Evolutionary conservation across 768 basidiomycete genomes (phyloP), one percentile per base, ranked within the genome.

Genomic region (Erythrobasidium yunnanense): DNA sequence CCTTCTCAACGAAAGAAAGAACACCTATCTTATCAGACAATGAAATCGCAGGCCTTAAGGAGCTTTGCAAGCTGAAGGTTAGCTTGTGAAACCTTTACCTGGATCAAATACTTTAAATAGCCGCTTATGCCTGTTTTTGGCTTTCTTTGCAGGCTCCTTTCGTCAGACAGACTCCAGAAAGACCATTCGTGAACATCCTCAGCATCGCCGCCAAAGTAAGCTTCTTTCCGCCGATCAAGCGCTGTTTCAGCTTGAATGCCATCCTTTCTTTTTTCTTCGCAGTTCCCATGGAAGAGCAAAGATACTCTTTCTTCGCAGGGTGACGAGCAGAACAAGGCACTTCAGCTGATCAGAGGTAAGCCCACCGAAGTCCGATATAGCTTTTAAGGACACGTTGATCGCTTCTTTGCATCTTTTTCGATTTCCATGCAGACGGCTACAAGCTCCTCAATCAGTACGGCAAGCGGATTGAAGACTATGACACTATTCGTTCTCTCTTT

Each of bases 361-460:
- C 22, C 7, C 47, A 51, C 2, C 25, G 7, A 4, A n/a, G 30
- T 13, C 18, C 22, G 7, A 30, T 46, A 20, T 32, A 5, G n/a
- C 2, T 4, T 8, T 25, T 32, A 7, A 4, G 8, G 7, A 2
- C 6, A 13, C 22, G n/a, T 27, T 17, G 18, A 11, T 18, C 4
- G n/a, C 38, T 11, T 11, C n/a, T 42, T n/a, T 42, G 11, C n/a
- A 42, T 42, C n/a, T 11, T 11, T 11, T 5, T 6, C 7, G 4
- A 13, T 51, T 13, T 2, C 29, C 3, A n/a, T n/a, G n/a, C 32
- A 63, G 60, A 49, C 49, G 60, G 47, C 5, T 33, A 50, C 60
- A 63, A 63, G 47, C 60, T 63, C n/a, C 49, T 63, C 5, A 63
- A 50, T 52, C 60, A 63, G 47, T 49, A 63, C 46, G 60, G 60